Evolutionary conservation across 495 filamentous ascomycete genomes (phyloP), one percentile per base, ranked within the genome.

Genomic region (Aspergillus carlsbadensis): DNA sequence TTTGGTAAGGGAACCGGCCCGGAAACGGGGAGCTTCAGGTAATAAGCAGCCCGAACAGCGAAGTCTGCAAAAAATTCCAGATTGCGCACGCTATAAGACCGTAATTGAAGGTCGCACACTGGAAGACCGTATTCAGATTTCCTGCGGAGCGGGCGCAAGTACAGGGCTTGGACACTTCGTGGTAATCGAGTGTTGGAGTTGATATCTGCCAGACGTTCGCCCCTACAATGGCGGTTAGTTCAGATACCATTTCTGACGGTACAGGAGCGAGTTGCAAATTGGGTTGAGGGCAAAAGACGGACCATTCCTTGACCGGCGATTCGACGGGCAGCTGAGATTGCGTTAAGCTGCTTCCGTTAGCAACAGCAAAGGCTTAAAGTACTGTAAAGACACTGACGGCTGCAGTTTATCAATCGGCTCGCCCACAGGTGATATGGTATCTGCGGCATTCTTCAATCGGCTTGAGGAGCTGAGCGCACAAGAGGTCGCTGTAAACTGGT

Each of bases 21-120:
- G 36, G 79, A 87, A 13, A 92, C 92, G 18, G 91, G 89, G 42
- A 98, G 85, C 42, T 87, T 82, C 15, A 96, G 83, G 74, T 92
- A 98, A 75, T 98, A 98, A 31, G 94, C 94, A 10, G 92, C 92
- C 54, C 94, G 89, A 51, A 98, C 76, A 31, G 92, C 92, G 70
- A 98, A 97, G 74, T 98, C 94, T 70, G 87, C 82, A 69, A 96
- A 95, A 77, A 96, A 92, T 65, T 96, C 89, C 47, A 98, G 84
- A 61, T 96, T 96, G 46, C 89, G 89, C 22, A 92, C 83, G 61
- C 80, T 90, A 80, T 91, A 98, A 18, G 94, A 95, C 59, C 94
- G 89, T 48, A 98, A 76, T 69, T 98, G 94, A 49, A 98, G 85
- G 65, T 96, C 86, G 74, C 92, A 96, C 40, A 87, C 81, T 17